Evolutionary conservation across 352 stramenopile genomes (phyloP).

Genomic region (Phytopythium helicoides): DNA sequence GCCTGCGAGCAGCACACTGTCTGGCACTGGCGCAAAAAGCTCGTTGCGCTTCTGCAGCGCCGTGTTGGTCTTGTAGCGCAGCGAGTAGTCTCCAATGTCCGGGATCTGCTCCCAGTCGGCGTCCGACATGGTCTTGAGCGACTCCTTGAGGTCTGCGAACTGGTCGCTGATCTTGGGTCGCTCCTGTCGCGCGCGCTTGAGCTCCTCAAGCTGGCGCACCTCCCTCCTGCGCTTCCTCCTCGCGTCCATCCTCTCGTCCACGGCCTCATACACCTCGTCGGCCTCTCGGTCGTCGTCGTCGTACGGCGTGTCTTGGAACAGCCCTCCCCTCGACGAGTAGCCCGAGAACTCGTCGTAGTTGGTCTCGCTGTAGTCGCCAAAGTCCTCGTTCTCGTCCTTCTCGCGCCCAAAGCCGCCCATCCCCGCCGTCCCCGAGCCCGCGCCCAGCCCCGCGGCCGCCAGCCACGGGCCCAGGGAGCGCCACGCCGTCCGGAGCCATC

Average conservation of each 20-base stretch:
- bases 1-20: slow-evolving; percentile 87
- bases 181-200: slow-evolving; percentile 86
- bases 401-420: slow-evolving; percentile 83
- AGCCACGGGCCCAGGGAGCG: slow-evolving; percentile 4
- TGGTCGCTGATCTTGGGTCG: slow-evolving; percentile 95
- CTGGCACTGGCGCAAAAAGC: slow-evolving; percentile 94
- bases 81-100: slow-evolving; percentile 96
- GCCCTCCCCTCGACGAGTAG: slow-evolving; percentile 69
- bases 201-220: slow-evolving; percentile 75
- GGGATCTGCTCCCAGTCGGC: slow-evolving; percentile 96
- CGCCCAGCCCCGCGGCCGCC: slow-evolving; percentile 35
- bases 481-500: slow-evolving; percentile 39
- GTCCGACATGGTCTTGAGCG: slow-evolving; percentile 89
- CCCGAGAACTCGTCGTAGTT: slow-evolving; percentile 92
- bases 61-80: slow-evolving; percentile 89
- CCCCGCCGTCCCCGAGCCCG: slow-evolving; percentile 73
- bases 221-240: slow-evolving; percentile 88
- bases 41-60: slow-evolving; percentile 93
- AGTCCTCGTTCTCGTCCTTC: slow-evolving; percentile 86
- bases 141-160: slow-evolving; percentile 97
- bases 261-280: slow-evolving; percentile 94
- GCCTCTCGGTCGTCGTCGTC: slow-evolving; percentile 97
- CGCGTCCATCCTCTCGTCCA: slow-evolving; percentile 96
- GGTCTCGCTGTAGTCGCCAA: slow-evolving; percentile 88
- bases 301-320: slow-evolving; percentile 93